Percentiles rank a stretch among this genome's conserved stretches.
These are phyloP conservation scores for Helenozyma baotianmanensis DNA, from an alignment of 805 yeast species.

Conservation along the genomic window DNA sequence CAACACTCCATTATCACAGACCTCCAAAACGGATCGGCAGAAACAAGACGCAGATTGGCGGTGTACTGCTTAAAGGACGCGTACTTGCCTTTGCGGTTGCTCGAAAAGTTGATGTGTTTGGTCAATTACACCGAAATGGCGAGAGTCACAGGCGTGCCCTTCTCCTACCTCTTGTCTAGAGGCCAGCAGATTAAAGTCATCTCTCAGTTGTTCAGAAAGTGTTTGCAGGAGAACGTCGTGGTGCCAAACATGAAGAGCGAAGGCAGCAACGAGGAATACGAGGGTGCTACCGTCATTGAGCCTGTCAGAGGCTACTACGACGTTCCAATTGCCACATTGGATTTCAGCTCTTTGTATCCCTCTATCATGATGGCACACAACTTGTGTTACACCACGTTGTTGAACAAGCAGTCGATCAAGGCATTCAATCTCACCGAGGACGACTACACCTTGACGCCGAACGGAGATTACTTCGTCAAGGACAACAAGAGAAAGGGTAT, in stretches of 20 bases:
- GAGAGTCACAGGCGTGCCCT: conserved; percentile 98
- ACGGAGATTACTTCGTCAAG: conserved; percentile 86
- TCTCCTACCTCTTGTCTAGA: conserved; percentile 78
- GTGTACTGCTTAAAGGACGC: conserved; percentile 98
- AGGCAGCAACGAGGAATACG: conserved; percentile 87
- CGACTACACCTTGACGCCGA: conserved; percentile 86
- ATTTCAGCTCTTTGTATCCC: conserved; percentile 96
- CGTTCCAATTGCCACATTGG: conserved; percentile 95
- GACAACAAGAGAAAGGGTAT: conserved; percentile 70
- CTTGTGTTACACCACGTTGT: conserved; percentile 87
- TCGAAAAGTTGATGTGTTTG: conserved; percentile 92
- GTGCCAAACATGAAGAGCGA: conserved; percentile 85
- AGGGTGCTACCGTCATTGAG: conserved; percentile 98
- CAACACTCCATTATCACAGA: conserved; percentile 96
- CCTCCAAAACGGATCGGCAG: conserved; percentile 85
- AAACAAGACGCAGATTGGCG: conserved; percentile 90
- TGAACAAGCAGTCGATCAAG: conserved; percentile 64
- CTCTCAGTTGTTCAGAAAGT: conserved; percentile 91
- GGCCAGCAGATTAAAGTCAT: conserved; percentile 98
- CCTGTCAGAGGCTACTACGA: conserved; percentile 94
- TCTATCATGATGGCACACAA: conserved; percentile 89
- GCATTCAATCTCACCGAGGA: conserved; percentile 58
- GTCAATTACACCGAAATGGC: conserved; percentile 99
- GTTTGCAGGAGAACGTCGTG: conserved; percentile 78
- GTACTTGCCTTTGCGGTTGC: conserved; percentile 76